A percentile compares a stretch with the other conserved stretches of the same genome.
These are phyloP conservation scores for Sclerotinia trifoliorum DNA, from an alignment of 2,329 filamentous ascomycete genomes.

Conservation along the genomic window DNA sequence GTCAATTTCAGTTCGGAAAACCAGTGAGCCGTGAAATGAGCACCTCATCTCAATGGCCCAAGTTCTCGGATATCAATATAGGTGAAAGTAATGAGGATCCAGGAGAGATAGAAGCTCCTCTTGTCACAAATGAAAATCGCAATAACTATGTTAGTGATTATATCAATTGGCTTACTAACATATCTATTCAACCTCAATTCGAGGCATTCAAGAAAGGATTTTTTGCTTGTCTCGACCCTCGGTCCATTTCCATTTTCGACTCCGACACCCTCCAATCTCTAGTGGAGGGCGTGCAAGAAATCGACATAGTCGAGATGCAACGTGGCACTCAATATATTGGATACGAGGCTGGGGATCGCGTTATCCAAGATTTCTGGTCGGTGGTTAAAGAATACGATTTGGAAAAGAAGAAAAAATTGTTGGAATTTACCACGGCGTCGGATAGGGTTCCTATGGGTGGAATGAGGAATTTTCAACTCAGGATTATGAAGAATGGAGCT, in stretches of 20 bases:
- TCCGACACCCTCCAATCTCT: conserved; percentile 70
- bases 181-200: conserved; percentile 74
- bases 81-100: conserved; percentile 43
- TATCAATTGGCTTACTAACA: conserved; percentile 75
- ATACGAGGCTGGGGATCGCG: conserved; percentile 67
- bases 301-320: conserved; percentile 73
- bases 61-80: conserved; percentile 44
- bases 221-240: conserved; percentile 66
- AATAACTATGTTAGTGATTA: conserved; percentile 80
- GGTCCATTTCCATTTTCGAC: conserved; percentile 67
- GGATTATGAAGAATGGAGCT: conserved; percentile 74
- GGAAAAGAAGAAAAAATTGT: conserved; percentile 68
- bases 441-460: conserved; percentile 89
- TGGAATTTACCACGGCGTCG: conserved; percentile 94
- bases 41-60: conserved; percentile 50
- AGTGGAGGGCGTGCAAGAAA: conserved; percentile 78
- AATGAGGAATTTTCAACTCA: conserved; percentile 76
- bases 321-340: conserved; percentile 75
- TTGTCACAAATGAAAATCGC: conserved; percentile 81
- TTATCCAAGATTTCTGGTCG: conserved; percentile 80
- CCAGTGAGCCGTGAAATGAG: conserved; percentile 58
- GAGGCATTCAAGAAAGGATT: conserved; percentile 82
- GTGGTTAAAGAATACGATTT: conserved; percentile 68
- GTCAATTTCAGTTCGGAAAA: conserved; percentile 57
- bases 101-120: conserved; percentile 47